Evolutionary conservation across 805 yeast species (phyloP).

Genomic region (Blastobotrys chiropterorum): DNA sequence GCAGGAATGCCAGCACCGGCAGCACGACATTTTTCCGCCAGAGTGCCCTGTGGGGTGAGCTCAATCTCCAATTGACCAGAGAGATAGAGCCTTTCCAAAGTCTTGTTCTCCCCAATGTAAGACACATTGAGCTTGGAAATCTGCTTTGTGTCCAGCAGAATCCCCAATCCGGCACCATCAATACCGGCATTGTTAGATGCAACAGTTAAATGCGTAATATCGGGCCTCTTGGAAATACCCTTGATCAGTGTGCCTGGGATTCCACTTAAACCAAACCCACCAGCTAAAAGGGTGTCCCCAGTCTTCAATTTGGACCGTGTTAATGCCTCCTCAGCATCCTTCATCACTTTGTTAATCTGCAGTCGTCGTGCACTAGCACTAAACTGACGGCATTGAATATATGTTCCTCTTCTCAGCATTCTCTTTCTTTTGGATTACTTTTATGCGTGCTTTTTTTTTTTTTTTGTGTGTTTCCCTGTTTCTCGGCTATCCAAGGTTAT

Average conservation of each 20-base stretch:
- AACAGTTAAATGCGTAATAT: slow-evolving; percentile 33
- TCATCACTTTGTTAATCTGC: slow-evolving; percentile 9
- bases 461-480: too few relatives aligned
- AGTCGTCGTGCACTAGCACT: background rate
- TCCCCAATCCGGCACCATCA: slow-evolving; percentile 39
- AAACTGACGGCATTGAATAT: background rate
- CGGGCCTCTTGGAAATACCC: slow-evolving; percentile 32
- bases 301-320: slow-evolving; percentile 15
- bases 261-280: slow-evolving; percentile 47
- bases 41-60: slow-evolving; percentile 47
- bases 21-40: slow-evolving; percentile 44
- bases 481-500: too few relatives aligned
- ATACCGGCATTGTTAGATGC: slow-evolving; percentile 44
- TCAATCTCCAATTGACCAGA: slow-evolving; percentile 42
- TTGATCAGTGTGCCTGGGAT: slow-evolving; percentile 41
- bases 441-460: too few relatives aligned
- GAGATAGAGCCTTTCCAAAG: slow-evolving; percentile 37
- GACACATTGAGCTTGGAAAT: slow-evolving; percentile 41
- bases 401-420: background rate
- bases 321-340: slow-evolving; percentile 6
- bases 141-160: slow-evolving; percentile 38
- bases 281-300: slow-evolving; percentile 36
- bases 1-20: slow-evolving; percentile 47
- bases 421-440: background rate
- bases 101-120: slow-evolving; percentile 42